Evolutionary conservation across 2,329 filamentous ascomycete species (phyloP), one percentile per base, ranked within the genome.

Genomic region (Curvularia lunata): DNA sequence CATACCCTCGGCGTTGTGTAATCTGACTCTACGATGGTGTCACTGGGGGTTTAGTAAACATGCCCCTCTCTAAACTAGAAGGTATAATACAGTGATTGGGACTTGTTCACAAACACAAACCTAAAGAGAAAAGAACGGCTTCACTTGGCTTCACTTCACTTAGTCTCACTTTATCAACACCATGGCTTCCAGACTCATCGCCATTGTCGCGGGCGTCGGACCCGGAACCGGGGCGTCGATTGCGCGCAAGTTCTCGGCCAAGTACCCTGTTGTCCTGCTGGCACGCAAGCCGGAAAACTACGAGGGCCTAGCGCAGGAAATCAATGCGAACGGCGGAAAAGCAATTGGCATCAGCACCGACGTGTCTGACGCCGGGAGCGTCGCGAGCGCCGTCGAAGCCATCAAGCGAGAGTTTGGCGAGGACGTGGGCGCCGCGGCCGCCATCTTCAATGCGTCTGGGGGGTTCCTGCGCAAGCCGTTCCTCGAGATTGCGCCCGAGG

Each of bases 231-330:
- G 86, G 25, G 85, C 85, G 13, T 80, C 84, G 2, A 82, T 88
- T 13, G 86, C 86, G 30, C 81, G 85, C 54, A 83, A 80, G 56
- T 89, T 89, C 66, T 84, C 84, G 30, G 71, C 86, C 60, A 70
- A 83, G 8, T 95, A 94, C 70, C 86, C 89, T 0, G 88, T 94
- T 1, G 88, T 91, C 1, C 81, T 94, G 1, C 84, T 94, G n/a
- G 86, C 91, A 12, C 88, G 91, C 48, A 86, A 81, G 16, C 82
- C 87, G 0, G 82, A 85, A 41, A 90, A 83, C 74, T 91, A 87
- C 77, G 81, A 85, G 54, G 78, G 81, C n/a, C 82, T 91, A 2
- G 87, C 90, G 6, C 73, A 83, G 2, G 89, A 91, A 65, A 92
- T 95, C 77, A 87, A 87, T 55, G 73, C 78, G 5, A 74, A 78